A percentile compares a stretch with the other conserved stretches of the same genome.
Evolutionary conservation across 1,139 yeast genomes (phyloP).

Genomic region (Meyerozyma athensensis): DNA sequence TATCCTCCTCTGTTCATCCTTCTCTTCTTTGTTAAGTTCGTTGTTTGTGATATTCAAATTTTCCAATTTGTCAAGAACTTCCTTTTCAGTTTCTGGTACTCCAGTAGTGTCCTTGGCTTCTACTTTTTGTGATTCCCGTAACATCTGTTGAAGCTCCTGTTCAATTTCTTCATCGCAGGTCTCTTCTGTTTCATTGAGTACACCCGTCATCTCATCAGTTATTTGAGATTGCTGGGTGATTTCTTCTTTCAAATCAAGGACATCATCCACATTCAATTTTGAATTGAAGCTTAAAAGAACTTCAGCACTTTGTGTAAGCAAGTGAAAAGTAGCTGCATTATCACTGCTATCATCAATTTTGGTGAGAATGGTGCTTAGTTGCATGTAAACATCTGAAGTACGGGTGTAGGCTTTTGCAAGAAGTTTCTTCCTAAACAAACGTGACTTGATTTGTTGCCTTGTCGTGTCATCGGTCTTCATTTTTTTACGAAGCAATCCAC

Average conservation of each 20-base stretch:
- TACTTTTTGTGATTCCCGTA: not conserved
- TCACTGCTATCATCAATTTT: conserved; percentile 20
- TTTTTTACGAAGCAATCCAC: conserved; percentile 5
- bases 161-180: not conserved
- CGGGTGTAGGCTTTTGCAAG: conserved; percentile 6
- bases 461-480: conserved; percentile 6
- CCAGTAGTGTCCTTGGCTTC: not conserved
- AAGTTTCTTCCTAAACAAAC: conserved; percentile 8
- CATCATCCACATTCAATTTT: conserved; percentile 7
- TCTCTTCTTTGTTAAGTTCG: not conserved
- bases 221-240: not conserved
- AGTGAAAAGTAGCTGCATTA: conserved; percentile 11
- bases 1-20: not conserved
- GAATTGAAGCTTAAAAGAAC: conserved; percentile 8
- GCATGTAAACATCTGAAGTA: conserved; percentile 5
- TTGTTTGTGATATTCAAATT: not conserved
- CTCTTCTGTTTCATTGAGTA: conserved; percentile 8
- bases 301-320: conserved; percentile 8
- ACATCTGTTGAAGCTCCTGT: not conserved
- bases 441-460: not conserved
- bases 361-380: conserved; percentile 7
- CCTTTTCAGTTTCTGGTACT: not conserved
- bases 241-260: conserved; percentile 3
- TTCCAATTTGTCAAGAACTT: conserved; percentile 1
- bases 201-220: conserved; percentile 2